phyloP scores from a whole-genome alignment of 106 monocot genomes.

The Acorus gramineus region DNA sequence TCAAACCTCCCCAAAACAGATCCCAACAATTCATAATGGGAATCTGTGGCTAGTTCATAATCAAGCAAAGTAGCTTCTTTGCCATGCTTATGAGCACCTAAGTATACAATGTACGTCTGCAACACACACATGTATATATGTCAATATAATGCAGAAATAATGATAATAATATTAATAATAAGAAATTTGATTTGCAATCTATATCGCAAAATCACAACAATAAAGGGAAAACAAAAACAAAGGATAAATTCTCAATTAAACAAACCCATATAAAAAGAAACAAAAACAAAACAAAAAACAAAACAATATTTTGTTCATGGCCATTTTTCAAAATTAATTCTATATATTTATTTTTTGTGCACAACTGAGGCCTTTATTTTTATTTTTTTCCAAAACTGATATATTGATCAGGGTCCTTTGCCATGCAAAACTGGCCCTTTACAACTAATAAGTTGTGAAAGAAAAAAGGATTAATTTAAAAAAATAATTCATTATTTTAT shows the following conservation, averaged over 20 bases:
- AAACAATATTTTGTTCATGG: neutral
- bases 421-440: too few species aligned
- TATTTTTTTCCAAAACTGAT: too few species aligned
- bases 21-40: constrained; percentile 38
- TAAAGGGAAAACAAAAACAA: neutral
- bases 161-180: too few species aligned
- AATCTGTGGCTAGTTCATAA: constrained; percentile 7
- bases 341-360: too few species aligned
- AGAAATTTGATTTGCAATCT: too few species aligned
- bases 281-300: neutral
- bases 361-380: too few species aligned
- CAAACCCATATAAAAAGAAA: neutral
- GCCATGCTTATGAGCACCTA: constrained; percentile 20
- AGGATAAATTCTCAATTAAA: neutral
- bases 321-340: too few species aligned
- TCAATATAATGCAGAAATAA: too few species aligned
- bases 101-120: constrained; percentile 56
- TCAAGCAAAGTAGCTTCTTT: neutral
- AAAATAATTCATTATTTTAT: too few species aligned
- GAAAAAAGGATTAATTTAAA: too few species aligned
- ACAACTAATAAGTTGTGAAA: too few species aligned
- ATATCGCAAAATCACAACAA: neutral
- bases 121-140: neutral
- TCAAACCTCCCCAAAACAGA: constrained; percentile 37
- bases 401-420: too few species aligned